Percentiles rank a stretch among this genome's conserved stretches.
phyloP scores from a whole-genome alignment of 495 filamentous ascomycete species.

The Collariella sp. region DNA sequence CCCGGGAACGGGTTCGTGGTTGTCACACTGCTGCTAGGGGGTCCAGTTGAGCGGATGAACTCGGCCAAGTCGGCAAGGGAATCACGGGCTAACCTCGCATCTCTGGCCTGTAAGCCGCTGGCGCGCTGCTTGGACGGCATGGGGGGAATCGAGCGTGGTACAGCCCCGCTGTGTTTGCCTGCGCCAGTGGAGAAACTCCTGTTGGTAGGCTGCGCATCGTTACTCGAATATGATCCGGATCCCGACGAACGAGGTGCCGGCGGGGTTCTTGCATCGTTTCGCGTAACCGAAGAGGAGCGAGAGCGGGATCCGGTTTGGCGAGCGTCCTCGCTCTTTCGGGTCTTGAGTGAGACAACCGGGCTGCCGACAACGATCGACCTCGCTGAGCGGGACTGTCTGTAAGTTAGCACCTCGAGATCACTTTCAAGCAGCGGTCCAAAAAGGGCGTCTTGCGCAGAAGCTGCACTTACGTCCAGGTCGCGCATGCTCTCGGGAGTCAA shows the following conservation, averaged over 20 bases:
- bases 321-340: conserved; percentile 37
- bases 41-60: conserved; percentile 78
- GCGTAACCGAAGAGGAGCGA: conserved; percentile 32
- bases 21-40: conserved; percentile 33
- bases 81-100: conserved; percentile 54
- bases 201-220: conserved; percentile 25
- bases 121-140: conserved; percentile 28
- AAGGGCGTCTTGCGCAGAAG: no score
- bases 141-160: conserved; percentile 23
- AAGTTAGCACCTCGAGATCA: no score
- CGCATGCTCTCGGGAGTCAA: conserved; percentile 85
- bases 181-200: conserved; percentile 6
- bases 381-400: conserved; percentile 25
- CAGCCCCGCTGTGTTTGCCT: conserved; percentile 12
- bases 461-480: conserved; percentile 74
- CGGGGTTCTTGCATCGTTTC: conserved; percentile 27
- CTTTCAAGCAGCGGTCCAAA: no score
- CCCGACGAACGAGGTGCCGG: conserved; percentile 35
- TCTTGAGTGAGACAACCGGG: conserved; percentile 26
- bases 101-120: conserved; percentile 48
- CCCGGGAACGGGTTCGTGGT: conserved; percentile 10
- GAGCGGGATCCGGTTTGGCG: conserved; percentile 28
- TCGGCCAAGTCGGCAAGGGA: conserved; percentile 73
- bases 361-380: conserved; percentile 29
- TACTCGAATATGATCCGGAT: conserved; percentile 28